Base-by-base conservation (phyloP, 257 asterid genomes). In the Plantago ovata region DNA sequence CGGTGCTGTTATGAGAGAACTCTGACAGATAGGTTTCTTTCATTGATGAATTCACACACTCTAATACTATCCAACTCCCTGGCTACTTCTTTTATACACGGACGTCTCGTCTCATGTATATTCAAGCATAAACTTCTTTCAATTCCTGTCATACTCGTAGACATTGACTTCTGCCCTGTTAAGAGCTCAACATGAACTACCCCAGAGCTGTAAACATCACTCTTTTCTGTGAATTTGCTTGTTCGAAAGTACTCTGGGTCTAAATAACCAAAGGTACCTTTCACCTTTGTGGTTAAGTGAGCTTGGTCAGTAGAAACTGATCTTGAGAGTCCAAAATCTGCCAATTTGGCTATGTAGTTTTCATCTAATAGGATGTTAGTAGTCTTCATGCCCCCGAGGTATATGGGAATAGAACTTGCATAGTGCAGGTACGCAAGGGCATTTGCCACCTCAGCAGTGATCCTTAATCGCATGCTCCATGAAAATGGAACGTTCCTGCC, bases 111-210 rank as follows among this genome's bases (percentile, higher is more conserved):
- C 14, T 49, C 62, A 56, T 40, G 19, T 6, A 56, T 10, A 20
- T 38, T 56, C 36, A 56, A 56, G 28, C 62, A 56, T 40, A 56
- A 56, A 39, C 61, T 56, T 56, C 61, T 56, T 56, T 56, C 61
- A 5, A 18, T 11, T 11, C 19, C 61, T 12, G 36, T 38, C 45
- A 7, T 3, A 39, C 32, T 39, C 6, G 49, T 56, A 13, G 62
- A 56, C 16, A 56, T 56, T 21, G 62, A 49, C 28, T 56, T 56
- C 28, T 56, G 33, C 28, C 62, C 62, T 18, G 62, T 56, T 56
- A 56, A 39, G 38, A 56, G 62, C 33, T 56, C 62, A 49, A 40
- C 50, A 56, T 38, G 62, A 23, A 56, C 22, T 21, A 56, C 49
- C 38, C 62, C 62, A 4, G 39, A 56, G 46, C 62, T 56, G 13